Evolutionary conservation across 2,329 filamentous ascomycete genomes (phyloP).

Genomic region (Fusarium sp.): DNA sequence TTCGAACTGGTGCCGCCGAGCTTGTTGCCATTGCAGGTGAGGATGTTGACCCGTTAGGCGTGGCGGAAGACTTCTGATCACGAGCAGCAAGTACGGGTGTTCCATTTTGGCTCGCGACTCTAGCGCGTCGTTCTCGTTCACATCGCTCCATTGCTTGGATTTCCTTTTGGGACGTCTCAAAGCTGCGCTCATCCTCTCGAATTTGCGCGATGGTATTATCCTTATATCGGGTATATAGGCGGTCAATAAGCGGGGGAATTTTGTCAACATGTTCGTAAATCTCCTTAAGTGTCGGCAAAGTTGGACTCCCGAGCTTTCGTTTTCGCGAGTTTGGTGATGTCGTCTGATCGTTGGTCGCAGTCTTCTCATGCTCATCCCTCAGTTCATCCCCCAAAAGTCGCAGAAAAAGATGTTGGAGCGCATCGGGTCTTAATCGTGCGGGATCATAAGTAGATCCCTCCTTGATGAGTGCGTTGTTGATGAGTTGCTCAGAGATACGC

Average conservation of each 20-base stretch:
- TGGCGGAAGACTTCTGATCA: conserved; percentile 42
- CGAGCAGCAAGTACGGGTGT: conserved; percentile 45
- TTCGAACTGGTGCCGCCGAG: conserved; percentile 38
- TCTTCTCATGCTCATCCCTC: conserved; percentile 57
- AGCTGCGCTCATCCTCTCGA: conserved; percentile 74
- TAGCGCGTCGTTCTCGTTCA: conserved; percentile 49
- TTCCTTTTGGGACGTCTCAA: conserved; percentile 70
- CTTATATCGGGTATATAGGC: conserved; percentile 78
- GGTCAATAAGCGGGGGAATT: conserved; percentile 74
- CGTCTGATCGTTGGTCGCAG: conserved; percentile 53
- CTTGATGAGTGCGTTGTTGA: conserved; percentile 75
- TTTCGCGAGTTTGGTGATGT: conserved; percentile 70
- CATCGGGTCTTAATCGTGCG: conserved; percentile 76
- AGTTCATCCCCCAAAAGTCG: conserved; percentile 78
- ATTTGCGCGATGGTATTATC: conserved; percentile 75
- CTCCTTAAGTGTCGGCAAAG: conserved; percentile 71
- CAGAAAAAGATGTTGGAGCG: conserved; percentile 81
- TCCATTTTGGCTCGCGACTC: conserved; percentile 47
- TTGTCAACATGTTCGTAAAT: conserved; percentile 71
- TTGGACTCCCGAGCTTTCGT: conserved; percentile 75
- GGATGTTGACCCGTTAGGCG: conserved; percentile 37
- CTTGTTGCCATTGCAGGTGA: conserved; percentile 33
- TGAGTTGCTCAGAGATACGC: conserved; percentile 77
- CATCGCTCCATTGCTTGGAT: conserved; percentile 71
- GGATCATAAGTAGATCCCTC: conserved; percentile 76